These are phyloP conservation scores for Eleusine indica DNA, from an alignment of 176 grass and related monocot genomes.

Conservation along the genomic window DNA sequence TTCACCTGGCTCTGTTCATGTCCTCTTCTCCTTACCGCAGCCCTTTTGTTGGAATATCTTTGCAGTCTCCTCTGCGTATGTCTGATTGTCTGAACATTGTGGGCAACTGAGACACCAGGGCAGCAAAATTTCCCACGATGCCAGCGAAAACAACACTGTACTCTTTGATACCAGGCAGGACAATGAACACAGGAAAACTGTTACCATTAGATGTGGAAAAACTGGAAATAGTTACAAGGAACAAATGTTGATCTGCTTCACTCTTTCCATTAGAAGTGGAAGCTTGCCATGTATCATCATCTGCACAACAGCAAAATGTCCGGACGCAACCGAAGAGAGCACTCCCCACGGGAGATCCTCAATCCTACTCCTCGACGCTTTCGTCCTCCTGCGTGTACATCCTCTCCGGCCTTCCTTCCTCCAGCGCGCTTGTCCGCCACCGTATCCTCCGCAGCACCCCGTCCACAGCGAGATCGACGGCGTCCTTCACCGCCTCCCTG, in stretches of 20 bases:
- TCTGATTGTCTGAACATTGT: background rate
- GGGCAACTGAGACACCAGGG: background rate
- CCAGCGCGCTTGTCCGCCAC: slow-evolving; percentile 46
- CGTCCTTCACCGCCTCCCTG: slow-evolving; percentile 47
- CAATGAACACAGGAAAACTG: too few relatives aligned
- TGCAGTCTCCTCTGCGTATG: too few relatives aligned
- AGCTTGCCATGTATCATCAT: background rate
- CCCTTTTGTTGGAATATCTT: background rate
- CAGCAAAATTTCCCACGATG: background rate
- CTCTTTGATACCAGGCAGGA: too few relatives aligned
- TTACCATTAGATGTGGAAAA: too few relatives aligned
- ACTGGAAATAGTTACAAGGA: background rate
- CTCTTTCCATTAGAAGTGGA: background rate
- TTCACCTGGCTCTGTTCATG: background rate
- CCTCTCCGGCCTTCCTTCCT: slow-evolving; percentile 48
- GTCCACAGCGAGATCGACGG: slow-evolving; percentile 71
- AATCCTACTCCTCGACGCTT: slow-evolving; percentile 28
- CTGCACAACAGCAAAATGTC: background rate
- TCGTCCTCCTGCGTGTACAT: slow-evolving; percentile 63
- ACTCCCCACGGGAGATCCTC: background rate
- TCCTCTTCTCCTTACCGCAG: background rate
- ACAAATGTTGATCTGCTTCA: background rate
- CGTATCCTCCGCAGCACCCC: slow-evolving; percentile 62
- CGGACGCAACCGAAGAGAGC: background rate
- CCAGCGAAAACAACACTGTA: background rate